Percentiles rank a stretch among this genome's conserved stretches.
phyloP scores from a whole-genome alignment of 2,329 filamentous ascomycete species.

The Stachybotrys echinatus region DNA sequence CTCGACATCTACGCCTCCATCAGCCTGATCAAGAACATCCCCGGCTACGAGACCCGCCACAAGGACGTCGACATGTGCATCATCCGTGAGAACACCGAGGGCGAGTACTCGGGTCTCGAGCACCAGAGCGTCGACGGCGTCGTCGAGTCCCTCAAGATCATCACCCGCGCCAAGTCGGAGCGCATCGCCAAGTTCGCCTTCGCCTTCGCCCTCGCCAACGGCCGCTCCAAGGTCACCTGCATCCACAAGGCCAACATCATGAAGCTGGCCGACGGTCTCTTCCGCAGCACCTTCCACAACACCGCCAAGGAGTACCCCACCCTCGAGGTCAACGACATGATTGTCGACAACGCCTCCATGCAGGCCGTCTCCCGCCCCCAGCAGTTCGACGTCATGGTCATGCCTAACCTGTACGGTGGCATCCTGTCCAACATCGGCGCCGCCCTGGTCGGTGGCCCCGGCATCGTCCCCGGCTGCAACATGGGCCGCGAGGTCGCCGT shows the following conservation, averaged over 20 bases:
- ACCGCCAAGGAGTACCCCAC: slow-evolving; percentile 93
- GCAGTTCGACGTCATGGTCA: slow-evolving; percentile 99
- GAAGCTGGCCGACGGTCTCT: slow-evolving; percentile 98
- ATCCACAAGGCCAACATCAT: slow-evolving; percentile 99
- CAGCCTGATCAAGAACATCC: slow-evolving; percentile 98
- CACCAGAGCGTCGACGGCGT: slow-evolving; percentile 96
- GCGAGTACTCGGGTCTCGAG: slow-evolving; percentile 98
- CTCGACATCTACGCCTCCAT: slow-evolving; percentile 99
- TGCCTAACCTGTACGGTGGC: slow-evolving; percentile 98
- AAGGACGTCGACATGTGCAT: slow-evolving; percentile 97
- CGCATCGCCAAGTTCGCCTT: slow-evolving; percentile 99
- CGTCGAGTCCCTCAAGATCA: slow-evolving; percentile 99
- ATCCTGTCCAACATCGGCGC: slow-evolving; percentile 99
- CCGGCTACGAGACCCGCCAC: slow-evolving; percentile 95
- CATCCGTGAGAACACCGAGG: slow-evolving; percentile 99
- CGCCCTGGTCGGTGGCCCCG: slow-evolving; percentile 91
- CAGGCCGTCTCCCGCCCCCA: slow-evolving; percentile 94
- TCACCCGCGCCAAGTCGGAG: slow-evolving; percentile 98
- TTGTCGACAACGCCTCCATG: slow-evolving; percentile 99
- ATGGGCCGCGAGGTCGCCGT: slow-evolving; percentile 98
- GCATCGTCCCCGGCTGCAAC: slow-evolving; percentile 97
- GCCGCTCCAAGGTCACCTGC: slow-evolving; percentile 98
- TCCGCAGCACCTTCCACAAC: slow-evolving; percentile 94
- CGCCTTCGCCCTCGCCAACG: slow-evolving; percentile 95
- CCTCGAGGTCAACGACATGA: slow-evolving; percentile 97